Conservation (phyloP, 345 rosid genomes). For the Theobroma cacao region DNA sequence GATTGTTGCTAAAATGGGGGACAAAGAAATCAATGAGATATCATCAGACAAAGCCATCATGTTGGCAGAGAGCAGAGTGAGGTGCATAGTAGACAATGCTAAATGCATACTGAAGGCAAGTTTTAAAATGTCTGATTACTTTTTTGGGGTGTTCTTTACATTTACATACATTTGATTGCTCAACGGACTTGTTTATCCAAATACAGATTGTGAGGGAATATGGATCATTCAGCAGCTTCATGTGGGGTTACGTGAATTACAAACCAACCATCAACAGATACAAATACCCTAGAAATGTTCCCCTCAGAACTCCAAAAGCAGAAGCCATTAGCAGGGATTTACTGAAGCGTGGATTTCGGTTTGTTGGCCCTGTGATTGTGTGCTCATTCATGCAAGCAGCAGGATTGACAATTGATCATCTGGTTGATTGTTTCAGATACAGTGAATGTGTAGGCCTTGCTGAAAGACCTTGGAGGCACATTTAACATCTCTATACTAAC, state of each 20-base stretch:
- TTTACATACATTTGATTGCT: not conserved
- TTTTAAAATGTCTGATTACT: too few species aligned
- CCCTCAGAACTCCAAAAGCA: conserved; percentile 81
- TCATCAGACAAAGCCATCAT: conserved; percentile 70
- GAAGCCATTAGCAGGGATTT: conserved; percentile 82
- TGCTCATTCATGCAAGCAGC: conserved; percentile 96
- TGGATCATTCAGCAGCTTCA: conserved; percentile 83
- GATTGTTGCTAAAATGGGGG: conserved; percentile 78
- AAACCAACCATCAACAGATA: conserved; percentile 68
- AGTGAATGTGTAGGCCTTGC: conserved; percentile 75
- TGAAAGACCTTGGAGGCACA: conserved; percentile 91
- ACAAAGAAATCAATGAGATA: conserved; percentile 67
- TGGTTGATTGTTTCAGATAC: conserved; percentile 79
- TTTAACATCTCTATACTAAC: conserved; percentile 27
- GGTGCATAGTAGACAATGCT: conserved; percentile 87
- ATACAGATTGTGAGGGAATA: conserved; percentile 62
- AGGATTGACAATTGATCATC: conserved; percentile 85
- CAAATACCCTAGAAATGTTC: conserved; percentile 81
- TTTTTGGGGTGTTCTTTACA: too few species aligned
- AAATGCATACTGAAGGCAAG: conserved; percentile 82
- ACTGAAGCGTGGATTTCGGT: conserved; percentile 74
- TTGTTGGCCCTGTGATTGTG: conserved; percentile 92
- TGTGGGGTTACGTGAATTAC: conserved; percentile 85
- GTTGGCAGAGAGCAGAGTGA: conserved; percentile 77
- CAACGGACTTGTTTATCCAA: not conserved